Evolutionary conservation across 148 eudicot species (phyloP).

Genomic region (Cornus suecica): DNA sequence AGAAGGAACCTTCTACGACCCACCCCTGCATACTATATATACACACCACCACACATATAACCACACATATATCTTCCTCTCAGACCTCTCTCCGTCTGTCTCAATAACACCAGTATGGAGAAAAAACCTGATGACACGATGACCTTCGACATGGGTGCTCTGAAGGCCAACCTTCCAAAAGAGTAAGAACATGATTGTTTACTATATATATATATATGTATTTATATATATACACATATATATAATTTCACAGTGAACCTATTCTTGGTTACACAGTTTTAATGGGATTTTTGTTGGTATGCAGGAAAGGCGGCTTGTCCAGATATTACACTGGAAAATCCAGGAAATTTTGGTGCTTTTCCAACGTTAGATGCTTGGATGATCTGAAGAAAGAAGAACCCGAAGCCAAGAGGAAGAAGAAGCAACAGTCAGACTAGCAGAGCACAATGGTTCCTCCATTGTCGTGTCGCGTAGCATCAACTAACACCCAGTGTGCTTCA

Average conservation of each 20-base stretch:
- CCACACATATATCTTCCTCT: no score
- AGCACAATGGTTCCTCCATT: neutral
- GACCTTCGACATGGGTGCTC: constrained; percentile 20
- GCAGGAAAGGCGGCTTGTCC: constrained; percentile 27
- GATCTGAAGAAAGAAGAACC: constrained; percentile 24
- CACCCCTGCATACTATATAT: no score
- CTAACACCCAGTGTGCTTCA: neutral
- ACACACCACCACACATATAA: no score
- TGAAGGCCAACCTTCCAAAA: constrained; percentile 20
- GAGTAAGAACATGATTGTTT: constrained; percentile 6
- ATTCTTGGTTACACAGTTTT: neutral
- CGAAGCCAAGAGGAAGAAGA: constrained; percentile 12
- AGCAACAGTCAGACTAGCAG: constrained; percentile 1
- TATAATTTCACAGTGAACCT: neutral
- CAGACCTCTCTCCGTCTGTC: no score
- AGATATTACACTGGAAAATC: constrained; percentile 23
- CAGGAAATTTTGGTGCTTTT: constrained; percentile 14
- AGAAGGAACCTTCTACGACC: no score
- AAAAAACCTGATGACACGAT: neutral
- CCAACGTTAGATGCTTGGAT: constrained; percentile 16
- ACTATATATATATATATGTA: no score
- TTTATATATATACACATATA: no score
- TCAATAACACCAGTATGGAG: no score
- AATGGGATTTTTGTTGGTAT: neutral
- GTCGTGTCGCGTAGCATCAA: constrained; percentile 2